These are phyloP conservation scores for Solanum lycopersicoides DNA, from an alignment of 257 asterid genomes.

Conservation along the genomic window DNA sequence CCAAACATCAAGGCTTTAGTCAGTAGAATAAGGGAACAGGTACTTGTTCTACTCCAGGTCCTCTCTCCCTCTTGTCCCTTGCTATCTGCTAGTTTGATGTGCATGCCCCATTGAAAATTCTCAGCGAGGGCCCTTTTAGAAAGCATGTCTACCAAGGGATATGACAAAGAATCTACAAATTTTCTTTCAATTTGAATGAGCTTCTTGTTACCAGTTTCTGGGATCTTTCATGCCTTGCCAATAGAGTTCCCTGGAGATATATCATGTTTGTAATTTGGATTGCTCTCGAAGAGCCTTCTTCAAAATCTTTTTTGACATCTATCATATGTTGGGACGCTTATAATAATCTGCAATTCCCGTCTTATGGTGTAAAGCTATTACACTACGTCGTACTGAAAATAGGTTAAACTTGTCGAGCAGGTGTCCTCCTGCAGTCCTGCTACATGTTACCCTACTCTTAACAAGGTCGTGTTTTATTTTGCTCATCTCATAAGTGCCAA, in stretches of 20 bases:
- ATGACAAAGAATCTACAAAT: neutral
- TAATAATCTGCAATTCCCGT: neutral
- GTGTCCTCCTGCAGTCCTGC: neutral
- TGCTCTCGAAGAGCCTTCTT: neutral
- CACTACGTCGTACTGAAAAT: neutral
- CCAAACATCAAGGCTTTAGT: slow-evolving; percentile 41
- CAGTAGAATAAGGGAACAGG: slow-evolving; percentile 58
- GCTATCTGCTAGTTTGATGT: neutral
- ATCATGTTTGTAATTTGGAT: neutral
- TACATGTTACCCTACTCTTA: neutral
- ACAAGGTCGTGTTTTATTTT: neutral
- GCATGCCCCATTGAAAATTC: neutral
- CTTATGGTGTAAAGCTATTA: neutral
- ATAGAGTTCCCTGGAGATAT: neutral
- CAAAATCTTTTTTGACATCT: neutral
- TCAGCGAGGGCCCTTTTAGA: neutral
- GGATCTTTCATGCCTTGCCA: neutral
- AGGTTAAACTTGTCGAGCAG: neutral
- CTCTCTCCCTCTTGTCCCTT: neutral
- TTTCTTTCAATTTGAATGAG: neutral
- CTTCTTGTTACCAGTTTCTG: neutral
- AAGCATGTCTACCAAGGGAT: neutral
- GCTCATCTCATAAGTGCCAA: neutral
- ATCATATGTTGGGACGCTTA: neutral
- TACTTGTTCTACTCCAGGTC: neutral